These are phyloP conservation scores for Avena sativa DNA, from an alignment of 176 grass and related monocot genomes.

Conservation along the genomic window DNA sequence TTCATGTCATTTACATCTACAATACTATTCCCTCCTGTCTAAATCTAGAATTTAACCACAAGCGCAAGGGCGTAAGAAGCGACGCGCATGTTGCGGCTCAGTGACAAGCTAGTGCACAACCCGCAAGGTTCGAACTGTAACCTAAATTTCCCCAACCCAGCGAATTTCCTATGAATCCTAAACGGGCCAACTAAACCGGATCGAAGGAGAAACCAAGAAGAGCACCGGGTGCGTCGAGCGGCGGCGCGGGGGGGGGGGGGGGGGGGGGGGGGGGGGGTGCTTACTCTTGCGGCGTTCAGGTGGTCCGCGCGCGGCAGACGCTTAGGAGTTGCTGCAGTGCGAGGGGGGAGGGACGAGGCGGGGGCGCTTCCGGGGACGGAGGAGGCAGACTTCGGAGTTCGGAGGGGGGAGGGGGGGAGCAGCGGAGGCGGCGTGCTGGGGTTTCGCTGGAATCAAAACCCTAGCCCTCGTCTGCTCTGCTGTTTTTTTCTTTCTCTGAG, in stretches of 20 bases:
- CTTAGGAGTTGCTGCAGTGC: conserved; percentile 10
- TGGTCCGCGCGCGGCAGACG: background rate
- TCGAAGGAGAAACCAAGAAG: background rate
- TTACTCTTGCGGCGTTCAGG: conserved; percentile 19
- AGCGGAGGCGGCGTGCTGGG: conserved; percentile 1
- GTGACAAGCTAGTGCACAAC: background rate
- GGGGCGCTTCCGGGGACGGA: background rate
- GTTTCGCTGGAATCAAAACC: conserved; percentile 16
- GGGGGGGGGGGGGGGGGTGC: background rate
- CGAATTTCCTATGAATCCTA: background rate
- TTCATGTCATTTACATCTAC: background rate
- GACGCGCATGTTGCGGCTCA: background rate
- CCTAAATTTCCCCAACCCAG: background rate
- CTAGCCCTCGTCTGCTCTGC: background rate
- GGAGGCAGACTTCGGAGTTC: background rate
- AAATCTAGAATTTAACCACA: background rate
- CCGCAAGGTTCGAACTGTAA: background rate
- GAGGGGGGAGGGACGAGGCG: background rate
- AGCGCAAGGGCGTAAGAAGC: background rate
- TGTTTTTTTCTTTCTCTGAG: background rate
- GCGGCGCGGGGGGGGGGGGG: fast-evolving
- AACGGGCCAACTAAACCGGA: background rate
- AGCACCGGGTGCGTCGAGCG: background rate
- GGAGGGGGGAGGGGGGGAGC: background rate
- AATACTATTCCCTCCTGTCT: background rate